Evolutionary conservation across 176 grass and related monocot genomes (phyloP).

Genomic region (Triticum turgidum): DNA sequence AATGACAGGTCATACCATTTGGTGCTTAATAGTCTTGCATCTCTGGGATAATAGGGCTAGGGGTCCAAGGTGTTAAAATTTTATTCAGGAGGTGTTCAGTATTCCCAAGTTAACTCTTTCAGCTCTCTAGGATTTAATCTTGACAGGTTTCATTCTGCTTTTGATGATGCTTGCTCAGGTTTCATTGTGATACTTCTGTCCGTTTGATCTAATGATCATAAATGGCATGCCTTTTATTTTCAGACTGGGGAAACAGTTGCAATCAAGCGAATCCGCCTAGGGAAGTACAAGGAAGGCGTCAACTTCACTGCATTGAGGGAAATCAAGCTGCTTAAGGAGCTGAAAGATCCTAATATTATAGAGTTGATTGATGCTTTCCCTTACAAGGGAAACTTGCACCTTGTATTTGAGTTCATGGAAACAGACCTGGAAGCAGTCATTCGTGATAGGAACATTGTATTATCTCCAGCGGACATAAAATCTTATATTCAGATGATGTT

Average conservation of each 20-base stretch:
- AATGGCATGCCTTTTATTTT: conserved; percentile 27
- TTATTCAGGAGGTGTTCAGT: background rate
- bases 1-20: background rate
- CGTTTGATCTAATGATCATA: conserved; percentile 19
- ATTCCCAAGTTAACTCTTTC: background rate
- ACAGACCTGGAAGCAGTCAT: conserved; percentile 97
- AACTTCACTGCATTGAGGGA: conserved; percentile 98
- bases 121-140: background rate
- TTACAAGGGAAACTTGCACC: conserved; percentile 87
- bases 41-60: background rate
- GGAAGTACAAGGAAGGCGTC: conserved; percentile 93
- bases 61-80: background rate
- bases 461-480: conserved; percentile 89
- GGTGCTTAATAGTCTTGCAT: background rate
- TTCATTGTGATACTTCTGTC: background rate
- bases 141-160: background rate
- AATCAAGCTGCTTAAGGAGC: conserved; percentile 94
- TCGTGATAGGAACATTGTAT: conserved; percentile 76
- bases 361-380: conserved; percentile 91
- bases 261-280: conserved; percentile 88
- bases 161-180: background rate
- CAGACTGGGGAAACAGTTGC: conserved; percentile 92
- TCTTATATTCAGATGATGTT: conserved; percentile 97
- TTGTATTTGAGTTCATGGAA: conserved; percentile 99
- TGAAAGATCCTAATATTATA: conserved; percentile 95